Base-by-base conservation (phyloP, 805 yeast genomes). In the Saccharomycopsis amapae region DNA sequence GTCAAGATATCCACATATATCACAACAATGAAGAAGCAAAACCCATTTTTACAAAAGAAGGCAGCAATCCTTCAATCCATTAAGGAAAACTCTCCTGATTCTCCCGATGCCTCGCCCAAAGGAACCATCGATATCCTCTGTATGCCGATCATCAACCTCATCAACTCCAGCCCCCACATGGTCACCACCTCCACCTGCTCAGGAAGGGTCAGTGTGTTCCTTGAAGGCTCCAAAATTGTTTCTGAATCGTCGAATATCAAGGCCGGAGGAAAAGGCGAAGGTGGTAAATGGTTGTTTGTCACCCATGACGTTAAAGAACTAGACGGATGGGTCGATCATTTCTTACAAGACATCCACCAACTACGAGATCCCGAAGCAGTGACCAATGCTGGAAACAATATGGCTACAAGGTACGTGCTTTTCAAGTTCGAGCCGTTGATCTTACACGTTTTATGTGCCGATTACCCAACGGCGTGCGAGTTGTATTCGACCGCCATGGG, bases 111-210 rank as follows among this genome's bases (percentile, higher is more conserved):
- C n/a, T 83, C 94, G 2, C 96, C 96, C 13, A 88, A 87, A 57
- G 96, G 96, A 1, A 73, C 86, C 2, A 79, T 86, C n/a, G 96
- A 87, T 62, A 76, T 65, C 40, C 65, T 73, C 18, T 81, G 94
- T 55, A 56, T 81, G 10, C 95, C 95, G 2, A 70, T 87, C 17
- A 85, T 87, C 50, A 62, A 75, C 13, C 58, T 79, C 13, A 81
- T 87, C 54, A 87, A 87, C 56, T 53, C 71, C 2, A 75, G 76
- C 53, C 56, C 62, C 0, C 78, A 81, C 52, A 73, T 83, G 78
- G 93, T 87, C 9, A 86, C 95, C 2, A 87, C 96, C 0, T 84
- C 94, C 1, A 81, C 93, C 15, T 87, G 96, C 54, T 85, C 95
- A 0, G 96, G 96, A 2, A 67, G 96, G 56, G 81, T 86, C 1